Evolutionary conservation across 495 filamentous ascomycete genomes (phyloP).

Genomic region (Aspergillus cavernicola): DNA sequence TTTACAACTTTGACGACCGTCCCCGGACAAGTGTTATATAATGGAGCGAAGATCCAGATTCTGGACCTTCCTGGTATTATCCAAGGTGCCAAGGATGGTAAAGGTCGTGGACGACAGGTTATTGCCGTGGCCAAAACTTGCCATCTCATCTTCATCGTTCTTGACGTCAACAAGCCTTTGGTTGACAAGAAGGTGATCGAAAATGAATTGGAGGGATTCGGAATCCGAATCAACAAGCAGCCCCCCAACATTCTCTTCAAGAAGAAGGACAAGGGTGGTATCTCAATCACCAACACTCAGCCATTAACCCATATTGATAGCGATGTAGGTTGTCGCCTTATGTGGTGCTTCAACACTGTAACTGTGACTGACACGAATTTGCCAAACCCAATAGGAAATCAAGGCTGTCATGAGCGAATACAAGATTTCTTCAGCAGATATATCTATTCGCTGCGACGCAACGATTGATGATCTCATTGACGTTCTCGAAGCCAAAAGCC

Average conservation of each 20-base stretch:
- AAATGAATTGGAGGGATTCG: constrained; percentile 94
- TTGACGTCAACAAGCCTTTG: constrained; percentile 97
- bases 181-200: constrained; percentile 97
- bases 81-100: constrained; percentile 96
- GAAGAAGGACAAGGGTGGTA: constrained; percentile 98
- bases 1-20: constrained; percentile 98
- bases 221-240: constrained; percentile 94
- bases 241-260: constrained; percentile 97
- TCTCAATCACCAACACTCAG: constrained; percentile 89
- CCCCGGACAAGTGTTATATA: constrained; percentile 93
- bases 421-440: constrained; percentile 93
- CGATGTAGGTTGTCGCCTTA: constrained; percentile 50
- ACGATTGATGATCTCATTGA: constrained; percentile 92
- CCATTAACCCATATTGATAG: constrained; percentile 88
- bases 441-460: constrained; percentile 95
- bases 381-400: constrained; percentile 62
- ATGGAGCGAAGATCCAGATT: constrained; percentile 97
- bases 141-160: constrained; percentile 96
- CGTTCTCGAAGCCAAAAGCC: constrained; percentile 88
- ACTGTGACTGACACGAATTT: constrained; percentile 16
- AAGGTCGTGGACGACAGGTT: constrained; percentile 96
- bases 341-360: background rate
- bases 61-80: constrained; percentile 99
- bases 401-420: constrained; percentile 97
- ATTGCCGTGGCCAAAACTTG: constrained; percentile 99